A percentile compares a stretch with the other conserved stretches of the same genome.
These are phyloP conservation scores for Tieghemiomyces parasiticus DNA, from an alignment of 192 early-diverging fungal species.

Conservation along the genomic window DNA sequence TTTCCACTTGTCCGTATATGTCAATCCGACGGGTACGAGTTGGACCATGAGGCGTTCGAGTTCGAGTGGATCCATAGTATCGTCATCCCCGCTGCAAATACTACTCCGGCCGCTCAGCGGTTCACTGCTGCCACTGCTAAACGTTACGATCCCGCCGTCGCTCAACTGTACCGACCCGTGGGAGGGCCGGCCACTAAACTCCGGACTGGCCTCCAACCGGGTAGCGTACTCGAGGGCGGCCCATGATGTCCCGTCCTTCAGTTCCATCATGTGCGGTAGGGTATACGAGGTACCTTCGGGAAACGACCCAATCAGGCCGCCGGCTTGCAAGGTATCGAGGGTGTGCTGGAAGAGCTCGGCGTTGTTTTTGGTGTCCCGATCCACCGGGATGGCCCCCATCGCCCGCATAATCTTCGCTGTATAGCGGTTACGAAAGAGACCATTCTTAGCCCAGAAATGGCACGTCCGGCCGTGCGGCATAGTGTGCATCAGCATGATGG, in stretches of 20 bases:
- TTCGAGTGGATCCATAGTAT: neutral
- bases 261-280: constrained; percentile 17
- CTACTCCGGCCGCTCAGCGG: too few relatives aligned
- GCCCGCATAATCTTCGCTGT: constrained; percentile 15
- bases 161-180: too few relatives aligned
- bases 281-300: constrained; percentile 32
- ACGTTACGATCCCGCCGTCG: too few relatives aligned
- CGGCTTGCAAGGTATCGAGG: constrained; percentile 23
- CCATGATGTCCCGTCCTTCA: constrained; percentile 35
- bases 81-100: too few relatives aligned
- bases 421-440: constrained; percentile 23
- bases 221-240: constrained; percentile 33
- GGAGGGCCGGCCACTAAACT: constrained; percentile 8
- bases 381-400: constrained; percentile 32
- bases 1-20: too few relatives aligned
- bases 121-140: too few relatives aligned
- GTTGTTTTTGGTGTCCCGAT: constrained; percentile 32
- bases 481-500: constrained; percentile 22
- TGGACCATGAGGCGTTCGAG: constrained; percentile 10
- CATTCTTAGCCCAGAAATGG: constrained; percentile 37
- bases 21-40: constrained; percentile 29
- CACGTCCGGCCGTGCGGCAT: constrained; percentile 24
- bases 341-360: constrained; percentile 23
- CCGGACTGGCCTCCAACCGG: constrained; percentile 13
- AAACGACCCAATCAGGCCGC: constrained; percentile 31